Percentiles rank a stretch among this genome's conserved stretches.
These are phyloP conservation scores for Trametes meyenii DNA, from an alignment of 768 basidiomycete species.

Conservation along the genomic window DNA sequence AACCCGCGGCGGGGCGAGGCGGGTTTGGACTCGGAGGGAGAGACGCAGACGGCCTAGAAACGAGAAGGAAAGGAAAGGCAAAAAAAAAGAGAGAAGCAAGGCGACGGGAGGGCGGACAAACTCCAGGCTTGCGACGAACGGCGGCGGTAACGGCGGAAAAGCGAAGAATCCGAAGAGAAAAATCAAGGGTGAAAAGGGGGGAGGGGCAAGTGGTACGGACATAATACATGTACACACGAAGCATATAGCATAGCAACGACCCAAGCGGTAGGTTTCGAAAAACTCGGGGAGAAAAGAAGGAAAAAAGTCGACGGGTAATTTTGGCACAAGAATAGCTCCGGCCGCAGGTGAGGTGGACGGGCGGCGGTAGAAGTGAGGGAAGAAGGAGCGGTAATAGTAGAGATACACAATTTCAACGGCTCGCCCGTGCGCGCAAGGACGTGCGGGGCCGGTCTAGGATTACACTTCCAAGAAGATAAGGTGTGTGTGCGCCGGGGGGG, in stretches of 20 bases:
- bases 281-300: neutral
- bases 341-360: neutral
- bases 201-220: neutral
- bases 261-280: too few species aligned
- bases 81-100: neutral
- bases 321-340: too few species aligned
- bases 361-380: neutral
- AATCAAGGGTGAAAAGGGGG: too few species aligned
- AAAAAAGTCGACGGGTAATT: neutral
- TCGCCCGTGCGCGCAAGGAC: neutral
- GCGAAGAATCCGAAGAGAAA: neutral
- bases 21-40: too few species aligned
- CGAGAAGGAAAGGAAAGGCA: neutral
- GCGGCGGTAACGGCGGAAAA: neutral
- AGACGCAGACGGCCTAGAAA: too few species aligned
- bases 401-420: neutral
- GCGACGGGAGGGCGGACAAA: neutral
- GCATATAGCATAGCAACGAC: too few species aligned
- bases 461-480: neutral
- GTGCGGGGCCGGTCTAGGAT: neutral
- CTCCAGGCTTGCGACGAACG: conserved; percentile 1
- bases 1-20: too few species aligned
- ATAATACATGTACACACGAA: neutral
- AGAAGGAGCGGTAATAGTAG: neutral
- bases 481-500: too few species aligned